Base-by-base conservation (phyloP, 1,284 basidiomycete species). In the Cryptococcus depauperatus region DNA sequence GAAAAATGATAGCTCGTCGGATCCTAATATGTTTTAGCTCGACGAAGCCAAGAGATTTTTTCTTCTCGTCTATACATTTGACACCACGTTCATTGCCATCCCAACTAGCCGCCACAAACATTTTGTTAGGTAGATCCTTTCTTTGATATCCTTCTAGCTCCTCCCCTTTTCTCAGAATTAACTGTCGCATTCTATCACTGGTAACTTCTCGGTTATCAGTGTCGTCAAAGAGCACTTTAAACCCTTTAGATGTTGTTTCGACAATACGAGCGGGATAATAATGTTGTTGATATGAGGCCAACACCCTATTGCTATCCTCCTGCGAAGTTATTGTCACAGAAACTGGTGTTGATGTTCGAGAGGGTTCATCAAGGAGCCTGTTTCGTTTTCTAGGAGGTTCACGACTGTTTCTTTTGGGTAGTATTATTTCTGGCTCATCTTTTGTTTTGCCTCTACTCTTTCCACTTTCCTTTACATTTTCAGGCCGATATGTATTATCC, bases 401-500 rank as follows among this genome's bases (percentile, higher is more conserved):
- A 23, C 19, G 16, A 4, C 35, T 22, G 13, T 22, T 22, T 19
- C 35, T 22, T 19, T 10, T 16, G 7, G 5, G 29, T 26, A 9
- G 22, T 25, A 11, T 19, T 13, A 11, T 22, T 13, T 9, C 29
- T 30, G n/a, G 5, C 32, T 18, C 38, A n/a, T n/a, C n/a, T n/a
- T n/a, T n/a, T n/a, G n/a, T 30, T 18, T 32, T 34, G 8, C 9
- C 40, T 7, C 5, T 21, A 19, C 8, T 11, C 4, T 11, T 25
- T 10, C 18, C 21, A 16, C 32, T n/a, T n/a, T n/a, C n/a, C n/a
- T n/a, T n/a, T n/a, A n/a, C n/a, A n/a, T n/a, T n/a, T 4, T 30
- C 14, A 1, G 50, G 49, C 2, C 33, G 43, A 37, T 46, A 55
- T 1, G 59, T 55, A 23, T 49, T 26, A 38, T 61, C 59, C 11